A percentile compares a stretch with the other conserved stretches of the same genome.
Conservation (phyloP, 768 basidiomycete species). For the Pulveroboletus sp. region DNA sequence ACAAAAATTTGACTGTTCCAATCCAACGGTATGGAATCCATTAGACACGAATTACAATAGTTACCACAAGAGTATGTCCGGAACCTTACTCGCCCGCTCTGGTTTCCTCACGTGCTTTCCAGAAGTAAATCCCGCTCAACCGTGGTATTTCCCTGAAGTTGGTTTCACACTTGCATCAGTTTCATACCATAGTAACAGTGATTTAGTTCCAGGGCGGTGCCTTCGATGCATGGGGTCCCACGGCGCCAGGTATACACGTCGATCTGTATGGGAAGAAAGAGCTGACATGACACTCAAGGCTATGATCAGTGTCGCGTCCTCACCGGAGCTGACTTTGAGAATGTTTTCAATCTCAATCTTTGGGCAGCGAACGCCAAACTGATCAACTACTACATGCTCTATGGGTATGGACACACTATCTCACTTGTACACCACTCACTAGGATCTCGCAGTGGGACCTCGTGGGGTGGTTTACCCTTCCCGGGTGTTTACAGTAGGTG, state of each 20-base stretch:
- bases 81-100: background rate
- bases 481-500: constrained; percentile 61
- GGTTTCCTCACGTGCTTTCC: constrained; percentile 32
- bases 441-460: constrained; percentile 57
- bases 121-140: constrained; percentile 43
- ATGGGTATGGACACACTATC: constrained; percentile 44
- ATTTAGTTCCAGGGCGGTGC: constrained; percentile 67
- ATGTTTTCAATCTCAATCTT: constrained; percentile 72
- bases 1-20: constrained; percentile 76
- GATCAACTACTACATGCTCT: constrained; percentile 83
- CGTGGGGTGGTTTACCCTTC: constrained; percentile 79
- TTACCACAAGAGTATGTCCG: constrained; percentile 46
- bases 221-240: constrained; percentile 78
- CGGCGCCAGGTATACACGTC: constrained; percentile 48
- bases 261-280: background rate
- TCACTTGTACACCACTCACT: background rate
- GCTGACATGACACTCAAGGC: constrained; percentile 33
- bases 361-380: constrained; percentile 82
- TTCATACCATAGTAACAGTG: constrained; percentile 8
- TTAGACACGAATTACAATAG: constrained; percentile 59
- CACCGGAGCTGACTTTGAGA: constrained; percentile 70
- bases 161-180: constrained; percentile 2
- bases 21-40: constrained; percentile 60
- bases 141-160: constrained; percentile 72
- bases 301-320: constrained; percentile 60